Percentiles rank a stretch among this genome's conserved stretches.
Conservation (phyloP, 176 grass and related monocot species). For the Paspalum notatum region DNA sequence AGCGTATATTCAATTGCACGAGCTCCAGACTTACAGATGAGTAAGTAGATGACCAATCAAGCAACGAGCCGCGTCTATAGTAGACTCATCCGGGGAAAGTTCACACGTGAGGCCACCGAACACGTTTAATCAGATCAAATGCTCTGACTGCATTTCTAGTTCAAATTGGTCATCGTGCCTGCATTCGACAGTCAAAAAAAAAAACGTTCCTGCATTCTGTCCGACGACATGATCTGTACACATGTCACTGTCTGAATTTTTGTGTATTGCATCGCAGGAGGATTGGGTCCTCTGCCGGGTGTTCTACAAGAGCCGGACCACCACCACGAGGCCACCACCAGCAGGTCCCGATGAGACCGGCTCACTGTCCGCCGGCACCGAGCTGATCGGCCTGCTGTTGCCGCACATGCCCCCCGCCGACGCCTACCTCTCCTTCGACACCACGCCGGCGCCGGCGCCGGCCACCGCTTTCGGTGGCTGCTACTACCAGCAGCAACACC, state of each 20-base stretch:
- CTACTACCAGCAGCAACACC: constrained; percentile 2
- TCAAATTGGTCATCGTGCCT: no score
- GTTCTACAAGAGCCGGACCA: constrained; percentile 49
- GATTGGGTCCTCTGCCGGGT: constrained; percentile 77
- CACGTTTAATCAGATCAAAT: not conserved
- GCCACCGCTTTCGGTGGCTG: no score
- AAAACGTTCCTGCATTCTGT: not conserved
- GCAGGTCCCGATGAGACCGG: not conserved
- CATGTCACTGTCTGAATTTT: not conserved
- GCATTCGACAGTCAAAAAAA: no score
- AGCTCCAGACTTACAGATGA: not conserved
- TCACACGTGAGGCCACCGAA: constrained; percentile 3
- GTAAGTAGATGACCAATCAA: not conserved
- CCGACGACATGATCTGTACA: not conserved
- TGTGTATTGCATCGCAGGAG: constrained; percentile 38
- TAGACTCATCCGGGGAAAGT: not conserved
- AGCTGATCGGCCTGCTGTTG: constrained; percentile 9
- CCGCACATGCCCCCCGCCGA: not conserved
- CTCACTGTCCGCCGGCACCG: constrained; percentile 4
- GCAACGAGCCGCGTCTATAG: not conserved
- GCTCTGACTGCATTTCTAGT: not conserved
- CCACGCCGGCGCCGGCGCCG: no score
- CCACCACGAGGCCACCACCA: not conserved
- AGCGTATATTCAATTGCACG: not conserved
- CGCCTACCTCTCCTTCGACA: constrained; percentile 16